Percentiles rank a stretch among this genome's conserved stretches.
These are phyloP conservation scores for Bacidia gigantensis DNA, from an alignment of 495 filamentous ascomycete species.

Conservation along the genomic window DNA sequence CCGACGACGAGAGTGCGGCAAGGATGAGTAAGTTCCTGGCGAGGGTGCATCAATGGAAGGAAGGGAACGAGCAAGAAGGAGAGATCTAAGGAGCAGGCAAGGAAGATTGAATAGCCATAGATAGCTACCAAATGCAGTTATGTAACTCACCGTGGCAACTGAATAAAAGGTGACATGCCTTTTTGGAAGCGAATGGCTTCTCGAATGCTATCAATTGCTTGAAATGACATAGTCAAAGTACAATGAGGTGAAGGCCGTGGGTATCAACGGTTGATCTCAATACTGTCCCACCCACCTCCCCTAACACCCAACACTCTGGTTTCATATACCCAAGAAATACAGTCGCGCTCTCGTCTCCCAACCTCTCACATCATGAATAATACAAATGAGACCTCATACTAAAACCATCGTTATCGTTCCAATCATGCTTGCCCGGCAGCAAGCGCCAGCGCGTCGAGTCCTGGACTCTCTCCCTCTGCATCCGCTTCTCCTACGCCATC, in stretches of 20 bases:
- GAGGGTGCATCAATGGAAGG: constrained; percentile 83
- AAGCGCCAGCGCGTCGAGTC: constrained; percentile 18
- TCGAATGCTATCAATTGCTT: not conserved
- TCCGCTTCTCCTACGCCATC: constrained; percentile 4
- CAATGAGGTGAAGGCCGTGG: not conserved
- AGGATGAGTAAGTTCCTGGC: constrained; percentile 72
- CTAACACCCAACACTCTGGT: too few species aligned
- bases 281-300: too few species aligned
- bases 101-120: not conserved
- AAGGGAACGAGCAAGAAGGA: constrained; percentile 29
- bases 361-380: not conserved
- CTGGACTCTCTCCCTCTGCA: constrained; percentile 18
- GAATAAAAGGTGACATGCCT: too few species aligned
- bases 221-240: not conserved
- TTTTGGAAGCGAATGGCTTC: too few species aligned
- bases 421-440: too few species aligned
- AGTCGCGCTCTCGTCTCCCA: too few species aligned
- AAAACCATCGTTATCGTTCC: too few species aligned
- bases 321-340: too few species aligned
- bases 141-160: too few species aligned
- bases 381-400: not conserved
- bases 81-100: too few species aligned
- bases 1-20: constrained; percentile 78
- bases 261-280: not conserved
- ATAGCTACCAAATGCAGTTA: too few species aligned